phyloP scores from a whole-genome alignment of 331 rosid genomes.

The Cydonia oblonga region DNA sequence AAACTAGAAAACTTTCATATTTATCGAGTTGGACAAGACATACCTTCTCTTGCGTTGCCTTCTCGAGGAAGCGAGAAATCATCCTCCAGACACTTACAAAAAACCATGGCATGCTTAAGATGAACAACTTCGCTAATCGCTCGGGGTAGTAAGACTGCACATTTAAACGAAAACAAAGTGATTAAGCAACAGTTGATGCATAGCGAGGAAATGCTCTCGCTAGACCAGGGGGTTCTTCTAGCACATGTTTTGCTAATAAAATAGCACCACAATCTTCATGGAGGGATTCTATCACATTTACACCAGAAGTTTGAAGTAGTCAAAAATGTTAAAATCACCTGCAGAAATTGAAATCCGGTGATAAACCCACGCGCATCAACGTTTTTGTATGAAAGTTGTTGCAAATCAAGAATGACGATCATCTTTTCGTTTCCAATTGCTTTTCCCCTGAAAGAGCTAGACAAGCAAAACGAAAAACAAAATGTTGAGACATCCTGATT shows the following conservation, averaged over 20 bases:
- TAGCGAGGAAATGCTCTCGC: neutral
- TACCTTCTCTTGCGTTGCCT: constrained; percentile 80
- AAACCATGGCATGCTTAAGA: constrained; percentile 81
- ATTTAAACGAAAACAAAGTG: neutral
- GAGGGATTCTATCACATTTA: neutral
- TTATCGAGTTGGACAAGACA: neutral
- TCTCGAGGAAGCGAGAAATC: constrained; percentile 79
- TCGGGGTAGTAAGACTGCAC: constrained; percentile 90
- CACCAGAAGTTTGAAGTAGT: neutral
- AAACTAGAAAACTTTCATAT: neutral
- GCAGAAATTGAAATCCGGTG: constrained; percentile 84
- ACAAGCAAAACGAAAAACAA: constrained; percentile 7
- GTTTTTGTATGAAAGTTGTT: constrained; percentile 48
- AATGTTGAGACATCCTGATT: neutral
- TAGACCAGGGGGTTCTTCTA: neutral
- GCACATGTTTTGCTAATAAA: neutral
- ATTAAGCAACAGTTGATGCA: neutral
- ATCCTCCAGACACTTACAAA: constrained; percentile 86
- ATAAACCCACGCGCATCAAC: constrained; percentile 72
- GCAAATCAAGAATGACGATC: constrained; percentile 76
- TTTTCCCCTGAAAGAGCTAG: constrained; percentile 61
- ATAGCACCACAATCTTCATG: neutral
- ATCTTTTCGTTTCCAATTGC: constrained; percentile 77
- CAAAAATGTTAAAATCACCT: constrained; percentile 33
- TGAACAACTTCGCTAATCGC: constrained; percentile 61